These are phyloP conservation scores for Arctium minus DNA, from an alignment of 129 eudicot genomes.

Conservation along the genomic window DNA sequence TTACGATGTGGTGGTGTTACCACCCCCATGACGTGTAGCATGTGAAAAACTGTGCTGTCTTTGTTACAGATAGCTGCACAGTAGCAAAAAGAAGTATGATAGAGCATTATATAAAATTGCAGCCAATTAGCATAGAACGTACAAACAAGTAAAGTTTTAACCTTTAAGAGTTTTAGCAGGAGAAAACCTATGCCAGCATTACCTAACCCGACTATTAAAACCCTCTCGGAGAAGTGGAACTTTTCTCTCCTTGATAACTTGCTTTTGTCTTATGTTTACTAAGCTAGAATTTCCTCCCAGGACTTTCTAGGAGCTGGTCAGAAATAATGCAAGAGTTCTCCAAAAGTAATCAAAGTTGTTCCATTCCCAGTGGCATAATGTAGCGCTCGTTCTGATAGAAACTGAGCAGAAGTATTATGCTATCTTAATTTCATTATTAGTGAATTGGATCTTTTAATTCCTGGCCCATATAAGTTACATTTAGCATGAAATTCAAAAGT, in stretches of 20 bases:
- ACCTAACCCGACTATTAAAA: neutral
- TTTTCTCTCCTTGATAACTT: neutral
- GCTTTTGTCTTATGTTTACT: no score
- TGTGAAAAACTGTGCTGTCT: conserved; percentile 70
- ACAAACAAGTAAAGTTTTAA: neutral
- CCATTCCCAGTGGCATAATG: neutral
- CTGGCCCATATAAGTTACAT: neutral
- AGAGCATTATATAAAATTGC: neutral
- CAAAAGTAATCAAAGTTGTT: neutral
- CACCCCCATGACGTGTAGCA: conserved; percentile 76
- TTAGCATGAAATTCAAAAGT: no score
- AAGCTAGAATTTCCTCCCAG: neutral
- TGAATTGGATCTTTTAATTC: neutral
- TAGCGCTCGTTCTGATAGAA: neutral
- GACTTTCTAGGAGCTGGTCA: neutral
- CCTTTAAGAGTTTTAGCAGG: neutral
- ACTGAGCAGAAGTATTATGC: neutral
- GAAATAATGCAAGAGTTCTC: neutral
- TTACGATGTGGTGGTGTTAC: conserved; percentile 92
- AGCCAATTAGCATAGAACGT: neutral
- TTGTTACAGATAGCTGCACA: conserved; percentile 86
- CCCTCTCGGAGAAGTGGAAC: neutral
- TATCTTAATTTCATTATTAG: neutral
- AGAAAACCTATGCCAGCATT: neutral
- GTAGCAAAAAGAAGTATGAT: conserved; percentile 7